These are phyloP conservation scores for Suhomyces coccinellae DNA, from an alignment of 1,139 yeast genomes.

Conservation along the genomic window DNA sequence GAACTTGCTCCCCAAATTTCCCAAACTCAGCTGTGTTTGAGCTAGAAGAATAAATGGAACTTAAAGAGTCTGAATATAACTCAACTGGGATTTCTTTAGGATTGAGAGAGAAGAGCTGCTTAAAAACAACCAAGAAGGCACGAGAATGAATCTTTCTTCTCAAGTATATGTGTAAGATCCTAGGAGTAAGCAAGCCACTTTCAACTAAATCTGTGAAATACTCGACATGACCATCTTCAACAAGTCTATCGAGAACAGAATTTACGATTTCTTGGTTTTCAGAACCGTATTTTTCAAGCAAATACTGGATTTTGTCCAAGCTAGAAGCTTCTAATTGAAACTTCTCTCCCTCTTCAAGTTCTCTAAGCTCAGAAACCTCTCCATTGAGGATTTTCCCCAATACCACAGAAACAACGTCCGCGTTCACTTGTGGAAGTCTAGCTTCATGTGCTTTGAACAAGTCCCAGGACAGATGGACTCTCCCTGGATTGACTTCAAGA, in stretches of 20 bases:
- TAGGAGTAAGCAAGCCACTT: constrained; percentile 1
- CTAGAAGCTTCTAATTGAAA: constrained; percentile 3
- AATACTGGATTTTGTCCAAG: constrained; percentile 11
- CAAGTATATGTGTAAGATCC: constrained; percentile 5
- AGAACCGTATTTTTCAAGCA: constrained; percentile 4
- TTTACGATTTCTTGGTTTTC: not conserved
- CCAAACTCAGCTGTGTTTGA: not conserved
- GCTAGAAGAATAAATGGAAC: not conserved
- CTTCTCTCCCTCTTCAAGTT: constrained; percentile 7
- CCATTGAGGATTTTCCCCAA: constrained; percentile 26
- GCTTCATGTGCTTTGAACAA: constrained; percentile 29
- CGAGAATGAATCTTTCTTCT: not conserved
- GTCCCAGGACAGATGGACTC: constrained; percentile 40
- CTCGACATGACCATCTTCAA: constrained; percentile 6
- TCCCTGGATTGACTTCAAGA: constrained; percentile 40
- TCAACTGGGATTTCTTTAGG: constrained; percentile 4
- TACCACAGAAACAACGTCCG: constrained; percentile 20
- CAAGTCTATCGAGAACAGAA: constrained; percentile 5
- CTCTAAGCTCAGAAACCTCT: constrained; percentile 7
- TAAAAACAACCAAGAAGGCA: constrained; percentile 12
- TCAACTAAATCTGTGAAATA: constrained; percentile 2
- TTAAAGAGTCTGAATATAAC: constrained; percentile 6
- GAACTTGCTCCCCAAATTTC: constrained; percentile 3
- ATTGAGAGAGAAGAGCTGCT: constrained; percentile 4
- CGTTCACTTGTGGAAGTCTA: constrained; percentile 10